Percentiles rank a stretch among this genome's conserved stretches.
Conservation (phyloP, 1,139 yeast genomes). For the Magnusiomyces magnusii region DNA sequence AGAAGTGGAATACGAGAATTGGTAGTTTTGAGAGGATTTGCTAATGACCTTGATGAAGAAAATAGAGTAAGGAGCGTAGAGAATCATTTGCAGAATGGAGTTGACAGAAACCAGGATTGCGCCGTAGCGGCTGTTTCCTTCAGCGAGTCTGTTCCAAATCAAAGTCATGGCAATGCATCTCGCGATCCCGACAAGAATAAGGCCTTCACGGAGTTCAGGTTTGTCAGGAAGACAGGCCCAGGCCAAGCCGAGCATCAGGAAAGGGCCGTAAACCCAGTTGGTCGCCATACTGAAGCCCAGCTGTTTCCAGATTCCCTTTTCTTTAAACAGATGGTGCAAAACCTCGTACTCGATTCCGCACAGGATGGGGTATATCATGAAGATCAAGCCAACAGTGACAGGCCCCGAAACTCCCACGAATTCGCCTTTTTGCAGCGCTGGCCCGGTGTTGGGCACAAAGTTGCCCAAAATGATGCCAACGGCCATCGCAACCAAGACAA, state of each 20-base stretch:
- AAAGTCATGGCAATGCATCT: constrained; percentile 60
- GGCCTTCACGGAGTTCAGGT: constrained; percentile 45
- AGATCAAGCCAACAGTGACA: constrained; percentile 45
- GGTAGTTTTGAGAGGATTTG: constrained; percentile 17
- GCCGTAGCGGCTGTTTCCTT: constrained; percentile 47
- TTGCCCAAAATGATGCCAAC: constrained; percentile 30
- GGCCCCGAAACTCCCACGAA: constrained; percentile 37
- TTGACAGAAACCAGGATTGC: constrained; percentile 48
- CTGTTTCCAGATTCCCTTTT: constrained; percentile 30
- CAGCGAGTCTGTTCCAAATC: constrained; percentile 53
- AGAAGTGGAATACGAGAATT: constrained; percentile 38
- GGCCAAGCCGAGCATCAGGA: constrained; percentile 47
- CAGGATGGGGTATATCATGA: constrained; percentile 55
- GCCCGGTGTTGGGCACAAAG: constrained; percentile 25
- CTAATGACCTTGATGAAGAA: constrained; percentile 33
- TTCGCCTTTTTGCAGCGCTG: constrained; percentile 23
- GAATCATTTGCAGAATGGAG: constrained; percentile 45
- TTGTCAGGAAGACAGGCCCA: constrained; percentile 48
- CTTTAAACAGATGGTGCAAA: constrained; percentile 26
- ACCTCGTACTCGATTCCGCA: constrained; percentile 49
- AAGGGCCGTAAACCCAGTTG: constrained; percentile 54
- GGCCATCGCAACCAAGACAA: constrained; percentile 31
- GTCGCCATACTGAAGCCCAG: constrained; percentile 39
- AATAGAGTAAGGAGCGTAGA: constrained; percentile 49
- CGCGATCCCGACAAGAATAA: constrained; percentile 53